A percentile compares a stretch with the other conserved stretches of the same genome.
These are phyloP conservation scores for Extremus antarcticus DNA, from an alignment of 495 filamentous ascomycete species.

Conservation along the genomic window DNA sequence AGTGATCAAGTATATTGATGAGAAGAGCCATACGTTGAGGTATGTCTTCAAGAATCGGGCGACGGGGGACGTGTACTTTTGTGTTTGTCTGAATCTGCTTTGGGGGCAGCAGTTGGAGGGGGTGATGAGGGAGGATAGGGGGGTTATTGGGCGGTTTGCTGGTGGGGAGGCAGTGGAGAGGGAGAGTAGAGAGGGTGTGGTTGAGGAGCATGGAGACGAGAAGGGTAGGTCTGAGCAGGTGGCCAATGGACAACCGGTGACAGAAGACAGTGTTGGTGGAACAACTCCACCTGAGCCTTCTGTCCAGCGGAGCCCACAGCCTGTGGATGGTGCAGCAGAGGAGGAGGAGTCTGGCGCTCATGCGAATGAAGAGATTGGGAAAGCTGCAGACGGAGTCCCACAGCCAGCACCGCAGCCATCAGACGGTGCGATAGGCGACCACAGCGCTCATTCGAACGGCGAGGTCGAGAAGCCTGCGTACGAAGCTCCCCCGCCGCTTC, in stretches of 20 bases:
- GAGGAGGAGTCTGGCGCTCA: background rate
- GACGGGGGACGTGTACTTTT: conserved; percentile 28
- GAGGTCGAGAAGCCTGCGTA: too few species aligned
- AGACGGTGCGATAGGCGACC: too few species aligned
- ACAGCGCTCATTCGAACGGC: too few species aligned
- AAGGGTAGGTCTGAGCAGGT: too few species aligned
- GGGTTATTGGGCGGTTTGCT: background rate
- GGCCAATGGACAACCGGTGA: too few species aligned
- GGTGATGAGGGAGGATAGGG: conserved; percentile 11
- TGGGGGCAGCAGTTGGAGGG: conserved; percentile 26
- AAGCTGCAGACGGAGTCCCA: too few species aligned
- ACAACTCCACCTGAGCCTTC: background rate
- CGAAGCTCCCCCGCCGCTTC: too few species aligned
- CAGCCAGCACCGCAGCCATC: too few species aligned
- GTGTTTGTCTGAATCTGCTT: conserved; percentile 27
- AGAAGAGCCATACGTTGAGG: conserved; percentile 29
- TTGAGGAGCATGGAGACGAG: background rate
- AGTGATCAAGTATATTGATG: conserved; percentile 29
- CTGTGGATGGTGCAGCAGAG: background rate
- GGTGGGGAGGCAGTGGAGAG: background rate
- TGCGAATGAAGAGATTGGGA: background rate
- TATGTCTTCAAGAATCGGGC: conserved; percentile 30
- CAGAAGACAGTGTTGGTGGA: too few species aligned
- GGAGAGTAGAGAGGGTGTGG: background rate
- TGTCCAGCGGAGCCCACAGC: background rate